phyloP scores from a whole-genome alignment of 352 stramenopile genomes.

The Pythium insidiosum region DNA sequence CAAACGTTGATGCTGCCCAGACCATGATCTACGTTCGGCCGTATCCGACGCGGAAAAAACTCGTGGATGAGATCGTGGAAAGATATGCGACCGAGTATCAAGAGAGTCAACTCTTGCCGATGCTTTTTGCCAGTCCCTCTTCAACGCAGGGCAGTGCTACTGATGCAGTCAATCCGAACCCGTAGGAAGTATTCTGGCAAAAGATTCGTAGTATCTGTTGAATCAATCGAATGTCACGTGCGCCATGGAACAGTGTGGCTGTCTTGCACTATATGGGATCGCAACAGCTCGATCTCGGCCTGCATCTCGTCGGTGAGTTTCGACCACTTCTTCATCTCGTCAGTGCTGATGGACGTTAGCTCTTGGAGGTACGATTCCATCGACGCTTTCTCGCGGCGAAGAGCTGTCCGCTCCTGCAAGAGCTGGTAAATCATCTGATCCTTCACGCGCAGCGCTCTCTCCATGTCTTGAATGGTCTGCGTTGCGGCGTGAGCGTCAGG shows the following conservation, averaged over 20 bases:
- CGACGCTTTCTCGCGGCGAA: conserved; percentile 40
- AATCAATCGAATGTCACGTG: too few species aligned
- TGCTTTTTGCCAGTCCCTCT: conserved; percentile 46
- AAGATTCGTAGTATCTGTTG: too few species aligned
- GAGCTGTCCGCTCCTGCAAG: conserved; percentile 46
- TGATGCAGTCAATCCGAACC: conserved; percentile 2
- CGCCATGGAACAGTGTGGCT: too few species aligned
- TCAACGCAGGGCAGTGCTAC: too few species aligned
- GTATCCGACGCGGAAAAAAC: conserved; percentile 82
- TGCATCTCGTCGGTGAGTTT: conserved; percentile 79
- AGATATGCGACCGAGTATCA: conserved; percentile 82
- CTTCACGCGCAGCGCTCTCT: conserved; percentile 51
- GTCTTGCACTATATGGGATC: too few species aligned
- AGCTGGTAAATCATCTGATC: conserved; percentile 83
- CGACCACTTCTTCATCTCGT: conserved; percentile 82
- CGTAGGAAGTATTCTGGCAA: too few species aligned
- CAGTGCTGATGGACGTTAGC: conserved; percentile 56
- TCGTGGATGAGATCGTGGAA: conserved; percentile 85
- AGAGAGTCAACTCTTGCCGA: conserved; percentile 73
- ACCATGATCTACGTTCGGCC: conserved; percentile 78
- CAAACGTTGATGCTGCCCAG: conserved; percentile 18
- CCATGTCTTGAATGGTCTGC: conserved; percentile 2
- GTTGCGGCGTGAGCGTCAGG: too few species aligned
- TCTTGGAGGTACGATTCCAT: conserved; percentile 51
- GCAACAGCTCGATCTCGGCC: conserved; percentile 60